Conservation (phyloP, 305 asterid genomes). For the Solanum chacoense region DNA sequence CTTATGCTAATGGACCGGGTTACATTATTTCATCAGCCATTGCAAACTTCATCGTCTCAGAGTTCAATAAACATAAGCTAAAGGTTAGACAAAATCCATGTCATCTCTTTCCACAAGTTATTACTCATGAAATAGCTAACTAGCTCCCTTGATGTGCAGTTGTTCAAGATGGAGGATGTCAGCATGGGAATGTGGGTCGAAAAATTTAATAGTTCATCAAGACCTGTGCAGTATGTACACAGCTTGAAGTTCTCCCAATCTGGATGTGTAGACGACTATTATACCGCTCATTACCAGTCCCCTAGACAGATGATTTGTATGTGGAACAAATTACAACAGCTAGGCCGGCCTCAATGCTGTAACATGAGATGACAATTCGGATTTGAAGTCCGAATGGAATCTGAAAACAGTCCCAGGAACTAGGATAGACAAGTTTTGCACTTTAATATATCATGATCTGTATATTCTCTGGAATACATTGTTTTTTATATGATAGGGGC, state of each 20-base stretch:
- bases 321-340: constrained; percentile 7
- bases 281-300: constrained; percentile 88
- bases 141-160: constrained; percentile 19
- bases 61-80: constrained; percentile 46
- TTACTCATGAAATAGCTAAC: neutral
- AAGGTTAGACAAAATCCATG: constrained; percentile 28
- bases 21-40: constrained; percentile 70
- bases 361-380: constrained; percentile 5
- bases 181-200: constrained; percentile 97
- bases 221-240: constrained; percentile 60
- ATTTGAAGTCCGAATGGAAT: neutral
- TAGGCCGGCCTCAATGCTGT: constrained; percentile 1
- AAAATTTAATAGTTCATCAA: constrained; percentile 43
- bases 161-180: constrained; percentile 87
- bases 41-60: constrained; percentile 45
- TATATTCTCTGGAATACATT: neutral
- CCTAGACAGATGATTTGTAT: constrained; percentile 93
- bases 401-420: neutral
- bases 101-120: neutral
- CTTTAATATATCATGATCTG: neutral
- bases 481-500: neutral
- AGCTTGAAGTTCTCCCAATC: constrained; percentile 92
- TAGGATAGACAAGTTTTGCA: constrained; percentile 2
- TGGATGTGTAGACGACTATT: constrained; percentile 78
- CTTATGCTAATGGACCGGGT: constrained; percentile 90